Percentiles rank a stretch among this genome's conserved stretches.
Evolutionary conservation across 768 basidiomycete species (phyloP).

Genomic region (Xerocomellus amylosporus): DNA sequence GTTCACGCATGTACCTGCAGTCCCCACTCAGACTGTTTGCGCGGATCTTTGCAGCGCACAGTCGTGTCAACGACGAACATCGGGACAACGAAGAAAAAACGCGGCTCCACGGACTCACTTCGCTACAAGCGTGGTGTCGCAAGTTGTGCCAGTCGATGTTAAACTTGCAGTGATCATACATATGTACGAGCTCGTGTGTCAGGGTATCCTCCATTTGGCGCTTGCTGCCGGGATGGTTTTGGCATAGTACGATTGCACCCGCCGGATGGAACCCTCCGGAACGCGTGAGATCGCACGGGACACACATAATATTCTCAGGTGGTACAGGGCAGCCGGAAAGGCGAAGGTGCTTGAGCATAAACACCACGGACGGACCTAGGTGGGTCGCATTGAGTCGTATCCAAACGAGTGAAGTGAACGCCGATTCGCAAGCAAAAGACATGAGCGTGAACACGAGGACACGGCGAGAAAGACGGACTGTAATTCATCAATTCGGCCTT

Average conservation of each 20-base stretch:
- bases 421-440: slow-evolving; percentile 8
- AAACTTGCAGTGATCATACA: slow-evolving; percentile 95
- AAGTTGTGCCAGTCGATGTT: slow-evolving; percentile 90
- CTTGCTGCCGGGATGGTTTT: slow-evolving; percentile 76
- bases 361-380: slow-evolving; percentile 79
- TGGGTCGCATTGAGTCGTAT: background rate
- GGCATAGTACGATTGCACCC: slow-evolving; percentile 81
- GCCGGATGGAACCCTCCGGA: slow-evolving; percentile 85
- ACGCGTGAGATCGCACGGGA: slow-evolving; percentile 70
- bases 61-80: background rate
- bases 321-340: slow-evolving; percentile 71
- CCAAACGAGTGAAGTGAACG: background rate
- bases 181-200: slow-evolving; percentile 90
- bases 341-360: slow-evolving; percentile 90
- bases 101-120: slow-evolving; percentile 52
- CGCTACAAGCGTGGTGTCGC: slow-evolving; percentile 94
- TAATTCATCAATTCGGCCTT: slow-evolving; percentile 65
- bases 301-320: slow-evolving; percentile 72
- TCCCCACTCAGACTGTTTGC: slow-evolving; percentile 94
- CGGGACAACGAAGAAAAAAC: background rate
- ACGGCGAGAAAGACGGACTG: slow-evolving; percentile 47
- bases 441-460: slow-evolving; percentile 11
- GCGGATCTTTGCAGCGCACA: slow-evolving; percentile 67
- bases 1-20: slow-evolving; percentile 81
- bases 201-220: slow-evolving; percentile 92